Evolutionary conservation across 2,329 filamentous ascomycete genomes (phyloP).

Genomic region (Pochonia chlamydosporia): DNA sequence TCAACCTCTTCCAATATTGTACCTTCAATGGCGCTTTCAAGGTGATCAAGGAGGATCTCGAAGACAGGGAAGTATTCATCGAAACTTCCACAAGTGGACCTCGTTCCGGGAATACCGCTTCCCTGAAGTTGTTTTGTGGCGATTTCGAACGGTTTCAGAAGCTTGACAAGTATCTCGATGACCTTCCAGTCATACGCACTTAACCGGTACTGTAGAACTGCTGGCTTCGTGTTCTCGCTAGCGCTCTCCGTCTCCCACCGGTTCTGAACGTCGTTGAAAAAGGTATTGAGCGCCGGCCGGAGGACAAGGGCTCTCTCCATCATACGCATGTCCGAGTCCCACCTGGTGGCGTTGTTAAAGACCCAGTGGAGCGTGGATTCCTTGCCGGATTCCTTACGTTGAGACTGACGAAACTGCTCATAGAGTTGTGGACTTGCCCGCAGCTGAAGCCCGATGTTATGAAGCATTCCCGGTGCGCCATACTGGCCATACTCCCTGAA

Average conservation of each 20-base stretch:
- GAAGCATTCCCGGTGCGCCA: too few relatives aligned
- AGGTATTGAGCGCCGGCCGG: background rate
- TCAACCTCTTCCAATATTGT: constrained; percentile 4
- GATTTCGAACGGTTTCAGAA: constrained; percentile 4
- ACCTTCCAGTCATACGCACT: constrained; percentile 3
- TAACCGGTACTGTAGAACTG: background rate
- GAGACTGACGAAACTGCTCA: too few relatives aligned
- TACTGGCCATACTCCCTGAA: too few relatives aligned
- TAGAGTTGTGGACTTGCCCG: too few relatives aligned
- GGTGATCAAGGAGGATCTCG: constrained; percentile 5
- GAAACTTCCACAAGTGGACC: constrained; percentile 6
- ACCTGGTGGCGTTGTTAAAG: background rate
- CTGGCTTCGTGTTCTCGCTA: background rate
- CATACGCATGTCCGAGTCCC: too few relatives aligned
- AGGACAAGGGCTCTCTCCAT: too few relatives aligned
- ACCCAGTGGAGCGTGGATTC: too few relatives aligned
- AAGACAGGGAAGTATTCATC: constrained; percentile 5
- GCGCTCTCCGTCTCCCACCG: background rate
- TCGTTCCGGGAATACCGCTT: background rate
- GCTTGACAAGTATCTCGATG: constrained; percentile 1
- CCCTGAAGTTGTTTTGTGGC: constrained; percentile 7
- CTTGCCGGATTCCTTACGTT: too few relatives aligned
- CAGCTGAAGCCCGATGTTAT: too few relatives aligned
- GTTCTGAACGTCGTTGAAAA: constrained; percentile 2
- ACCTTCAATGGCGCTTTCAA: constrained; percentile 5